These are phyloP conservation scores for Yamadazyma diddensiae DNA, from an alignment of 1,139 yeast species.

Conservation along the genomic window DNA sequence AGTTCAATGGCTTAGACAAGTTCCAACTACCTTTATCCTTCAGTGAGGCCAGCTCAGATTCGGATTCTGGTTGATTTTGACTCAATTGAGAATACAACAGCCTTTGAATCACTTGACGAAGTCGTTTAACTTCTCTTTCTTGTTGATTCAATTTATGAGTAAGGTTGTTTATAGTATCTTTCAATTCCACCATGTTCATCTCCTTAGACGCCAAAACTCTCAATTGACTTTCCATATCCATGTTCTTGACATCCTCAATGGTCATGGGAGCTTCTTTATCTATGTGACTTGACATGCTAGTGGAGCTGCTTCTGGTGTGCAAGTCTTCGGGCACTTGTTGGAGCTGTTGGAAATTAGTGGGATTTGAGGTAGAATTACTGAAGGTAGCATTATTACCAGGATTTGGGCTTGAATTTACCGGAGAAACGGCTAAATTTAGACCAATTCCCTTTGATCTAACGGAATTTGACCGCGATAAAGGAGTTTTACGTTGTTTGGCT, in stretches of 20 bases:
- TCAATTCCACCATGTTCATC: conserved; percentile 56
- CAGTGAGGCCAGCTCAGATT: background rate
- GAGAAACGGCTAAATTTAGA: conserved; percentile 32
- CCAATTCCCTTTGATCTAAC: conserved; percentile 26
- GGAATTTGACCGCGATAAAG: conserved; percentile 12
- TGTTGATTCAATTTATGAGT: conserved; percentile 32
- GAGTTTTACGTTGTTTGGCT: conserved; percentile 5
- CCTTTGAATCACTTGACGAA: conserved; percentile 40
- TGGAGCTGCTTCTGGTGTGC: conserved; percentile 3
- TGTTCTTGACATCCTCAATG: conserved; percentile 26
- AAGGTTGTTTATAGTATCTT: conserved; percentile 43
- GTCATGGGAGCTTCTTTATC: background rate
- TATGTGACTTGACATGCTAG: conserved; percentile 1
- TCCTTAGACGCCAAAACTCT: conserved; percentile 59
- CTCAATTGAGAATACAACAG: conserved; percentile 36
- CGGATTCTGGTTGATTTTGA: conserved; percentile 3
- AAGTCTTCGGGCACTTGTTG: background rate
- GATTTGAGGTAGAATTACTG: background rate
- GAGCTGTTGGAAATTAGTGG: background rate
- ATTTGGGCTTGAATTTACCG: conserved; percentile 13
- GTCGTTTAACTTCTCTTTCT: conserved; percentile 46
- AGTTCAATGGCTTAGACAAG: conserved; percentile 55
- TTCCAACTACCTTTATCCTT: conserved; percentile 29
- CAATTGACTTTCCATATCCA: conserved; percentile 53
- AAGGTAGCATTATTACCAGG: conserved; percentile 2